Conservation (phyloP, 106 monocot genomes). For the Allium sativum region DNA sequence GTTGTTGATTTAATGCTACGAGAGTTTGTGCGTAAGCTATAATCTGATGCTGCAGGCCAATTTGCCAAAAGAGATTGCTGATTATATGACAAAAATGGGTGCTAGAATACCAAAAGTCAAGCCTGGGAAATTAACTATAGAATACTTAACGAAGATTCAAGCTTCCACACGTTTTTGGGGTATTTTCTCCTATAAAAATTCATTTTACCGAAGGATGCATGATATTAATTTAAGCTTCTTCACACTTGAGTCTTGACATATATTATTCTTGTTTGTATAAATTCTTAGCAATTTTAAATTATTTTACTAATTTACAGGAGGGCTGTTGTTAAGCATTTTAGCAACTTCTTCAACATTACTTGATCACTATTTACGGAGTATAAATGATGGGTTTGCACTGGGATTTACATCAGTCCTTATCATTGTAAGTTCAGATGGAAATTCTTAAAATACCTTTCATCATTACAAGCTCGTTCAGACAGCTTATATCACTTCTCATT, state of each 20-base stretch:
- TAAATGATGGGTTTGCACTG: slow-evolving; percentile 68
- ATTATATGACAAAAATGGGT: slow-evolving; percentile 97
- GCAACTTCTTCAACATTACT: slow-evolving; percentile 83
- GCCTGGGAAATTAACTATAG: slow-evolving; percentile 83
- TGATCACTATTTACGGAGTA: slow-evolving; percentile 69
- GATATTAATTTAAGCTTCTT: too few species aligned
- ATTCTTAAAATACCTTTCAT: too few species aligned
- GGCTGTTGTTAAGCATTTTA: slow-evolving; percentile 61
- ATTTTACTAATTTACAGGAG: slow-evolving; percentile 26
- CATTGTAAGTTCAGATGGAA: slow-evolving; percentile 51
- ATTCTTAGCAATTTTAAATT: too few species aligned
- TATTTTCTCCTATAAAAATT: slow-evolving; percentile 11
- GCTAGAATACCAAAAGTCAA: slow-evolving; percentile 92
- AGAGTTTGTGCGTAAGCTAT: too few species aligned
- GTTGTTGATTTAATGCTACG: too few species aligned
- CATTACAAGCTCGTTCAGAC: too few species aligned
- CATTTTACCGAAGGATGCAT: neutral
- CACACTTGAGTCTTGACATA: too few species aligned
- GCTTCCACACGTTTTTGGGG: slow-evolving; percentile 99
- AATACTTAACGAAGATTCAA: slow-evolving; percentile 87
- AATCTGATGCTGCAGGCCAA: slow-evolving; percentile 54
- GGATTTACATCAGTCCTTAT: slow-evolving; percentile 97
- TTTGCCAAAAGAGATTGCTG: slow-evolving; percentile 93
- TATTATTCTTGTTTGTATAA: too few species aligned
- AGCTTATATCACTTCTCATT: too few species aligned